A percentile compares a stretch with the other conserved stretches of the same genome.
Evolutionary conservation across 176 grass and related monocot genomes (phyloP).

Genomic region (Avena atlantica): DNA sequence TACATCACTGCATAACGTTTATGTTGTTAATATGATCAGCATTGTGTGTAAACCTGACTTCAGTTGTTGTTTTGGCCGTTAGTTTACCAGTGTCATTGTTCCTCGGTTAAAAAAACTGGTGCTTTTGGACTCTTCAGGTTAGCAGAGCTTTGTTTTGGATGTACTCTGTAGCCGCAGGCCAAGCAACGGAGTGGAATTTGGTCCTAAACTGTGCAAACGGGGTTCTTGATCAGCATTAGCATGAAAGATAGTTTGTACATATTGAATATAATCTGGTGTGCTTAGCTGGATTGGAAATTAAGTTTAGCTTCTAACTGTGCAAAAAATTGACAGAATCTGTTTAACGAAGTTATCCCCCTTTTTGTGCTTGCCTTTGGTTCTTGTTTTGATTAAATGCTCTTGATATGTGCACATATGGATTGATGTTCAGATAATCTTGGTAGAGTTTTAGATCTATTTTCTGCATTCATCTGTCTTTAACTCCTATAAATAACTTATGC

Average conservation of each 20-base stretch:
- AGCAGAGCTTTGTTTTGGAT: neutral
- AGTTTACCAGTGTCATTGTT: neutral
- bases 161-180: neutral
- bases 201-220: neutral
- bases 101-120: neutral
- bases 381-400: constrained; percentile 18
- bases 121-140: neutral
- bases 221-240: neutral
- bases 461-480: constrained; percentile 37
- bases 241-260: neutral
- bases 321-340: constrained; percentile 2
- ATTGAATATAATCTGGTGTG: neutral
- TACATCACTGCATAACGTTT: neutral
- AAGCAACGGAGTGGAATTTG: neutral
- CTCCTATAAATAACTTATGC: constrained; percentile 20
- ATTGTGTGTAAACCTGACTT: neutral
- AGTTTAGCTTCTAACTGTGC: neutral
- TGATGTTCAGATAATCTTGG: constrained; percentile 1
- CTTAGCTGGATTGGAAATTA: constrained; percentile 8
- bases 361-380: neutral
- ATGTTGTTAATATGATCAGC: neutral
- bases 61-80: neutral
- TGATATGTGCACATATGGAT: constrained; percentile 16
- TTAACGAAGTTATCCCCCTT: constrained; percentile 25
- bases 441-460: constrained; percentile 4